phyloP scores from a whole-genome alignment of 2,329 filamentous ascomycete species.

The Penicillium decumbens region DNA sequence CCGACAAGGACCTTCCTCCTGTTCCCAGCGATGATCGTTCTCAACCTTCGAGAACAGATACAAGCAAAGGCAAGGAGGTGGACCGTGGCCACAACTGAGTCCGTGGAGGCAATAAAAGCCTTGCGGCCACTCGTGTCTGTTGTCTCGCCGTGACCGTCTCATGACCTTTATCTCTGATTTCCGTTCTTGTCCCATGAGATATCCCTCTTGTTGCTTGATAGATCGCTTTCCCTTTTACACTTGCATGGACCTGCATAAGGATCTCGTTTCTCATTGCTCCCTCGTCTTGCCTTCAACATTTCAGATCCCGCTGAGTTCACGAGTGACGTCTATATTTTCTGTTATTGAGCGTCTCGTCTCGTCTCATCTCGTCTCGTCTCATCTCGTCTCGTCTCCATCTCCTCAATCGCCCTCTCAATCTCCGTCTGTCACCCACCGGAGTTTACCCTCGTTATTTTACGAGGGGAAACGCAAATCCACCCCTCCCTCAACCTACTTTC shows the following conservation, averaged over 20 bases:
- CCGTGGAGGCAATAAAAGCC: constrained; percentile 3
- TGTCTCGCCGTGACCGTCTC: background rate
- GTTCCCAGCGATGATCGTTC: constrained; percentile 18
- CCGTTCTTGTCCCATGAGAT: constrained; percentile 21
- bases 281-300: constrained; percentile 2
- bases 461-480: background rate
- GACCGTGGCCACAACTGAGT: constrained; percentile 8
- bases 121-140: background rate
- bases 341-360: constrained; percentile 17
- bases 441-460: background rate
- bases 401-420: background rate
- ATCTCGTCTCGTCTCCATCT: constrained; percentile 3
- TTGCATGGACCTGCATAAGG: constrained; percentile 16
- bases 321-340: constrained; percentile 31
- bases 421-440: background rate
- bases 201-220: constrained; percentile 23
- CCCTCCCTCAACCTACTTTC: background rate
- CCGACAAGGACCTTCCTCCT: constrained; percentile 32
- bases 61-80: constrained; percentile 25
- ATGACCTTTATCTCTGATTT: constrained; percentile 1
- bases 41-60: constrained; percentile 5
- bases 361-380: constrained; percentile 3
- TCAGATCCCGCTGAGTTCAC: constrained; percentile 29
- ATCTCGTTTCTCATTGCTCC: constrained; percentile 8
- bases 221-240: constrained; percentile 6